Evolutionary conservation across 345 rosid species (phyloP), one percentile per base, ranked within the genome.

Genomic region (Acer saccharum): DNA sequence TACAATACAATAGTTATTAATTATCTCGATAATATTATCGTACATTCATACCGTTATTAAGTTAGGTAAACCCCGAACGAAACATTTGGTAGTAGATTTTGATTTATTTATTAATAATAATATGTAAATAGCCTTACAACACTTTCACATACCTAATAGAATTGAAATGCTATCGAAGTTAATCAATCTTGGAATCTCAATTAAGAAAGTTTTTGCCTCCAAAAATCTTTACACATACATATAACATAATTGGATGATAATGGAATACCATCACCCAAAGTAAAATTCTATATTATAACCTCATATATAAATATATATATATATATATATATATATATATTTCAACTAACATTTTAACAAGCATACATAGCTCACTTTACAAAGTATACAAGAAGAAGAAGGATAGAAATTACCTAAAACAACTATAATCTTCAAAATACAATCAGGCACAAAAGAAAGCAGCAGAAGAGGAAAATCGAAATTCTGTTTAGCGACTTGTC

Each of bases 401-500:
- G n/a, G n/a, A 14, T 23, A 3, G 13, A 21, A n/a, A 43, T 54
- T 43, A 41, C 62, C 39, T 16, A 29, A 69, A 54, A 12, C 32
- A 14, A 46, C 39, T 4, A 35, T 4, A 50, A 41, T 57, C 23
- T 76, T 91, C 88, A 96, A 83, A 96, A 96, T 52, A 96, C 90
- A n/a, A 96, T 32, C 14, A 96, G 86, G 84, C 99, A 96, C 77
- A 96, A 71, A 62, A 94, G 84, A 77, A 91, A 83, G 81, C 91
- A 94, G 69, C 98, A 96, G 85, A 91, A 85, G 50, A 96, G 86
- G 80, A 96, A 96, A 78, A 94, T 75, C 46, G 93, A 91, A 67
- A 96, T 81, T 88, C 97, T 92, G 83, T 88, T 88, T 21, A 96
- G 81, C 10, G 94, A 94, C 76, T 87, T 91, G 52, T 91, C 84